These are phyloP conservation scores for Colletotrichum sp. DNA, from an alignment of 2,329 filamentous ascomycete species.

Conservation along the genomic window DNA sequence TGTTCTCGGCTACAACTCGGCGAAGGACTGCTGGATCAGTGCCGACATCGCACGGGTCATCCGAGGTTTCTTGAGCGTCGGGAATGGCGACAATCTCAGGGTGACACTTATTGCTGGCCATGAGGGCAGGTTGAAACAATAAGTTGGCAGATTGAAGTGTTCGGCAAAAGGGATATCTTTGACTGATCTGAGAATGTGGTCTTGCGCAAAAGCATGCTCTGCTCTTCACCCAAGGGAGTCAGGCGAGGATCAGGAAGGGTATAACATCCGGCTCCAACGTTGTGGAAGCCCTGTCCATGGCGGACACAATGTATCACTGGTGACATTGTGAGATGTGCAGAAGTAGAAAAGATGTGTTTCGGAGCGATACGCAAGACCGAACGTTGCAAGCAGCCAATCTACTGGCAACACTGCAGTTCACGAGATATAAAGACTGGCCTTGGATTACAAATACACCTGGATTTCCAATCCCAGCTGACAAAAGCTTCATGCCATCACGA, in stretches of 20 bases:
- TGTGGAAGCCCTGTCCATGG: neutral
- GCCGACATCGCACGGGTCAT: neutral
- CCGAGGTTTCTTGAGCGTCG: neutral
- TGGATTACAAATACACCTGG: neutral
- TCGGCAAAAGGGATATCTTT: neutral
- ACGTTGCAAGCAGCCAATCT: rapidly evolving
- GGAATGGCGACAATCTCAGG: neutral
- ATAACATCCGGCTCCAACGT: neutral
- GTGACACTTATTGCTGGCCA: neutral
- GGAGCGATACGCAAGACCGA: neutral
- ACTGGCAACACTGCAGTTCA: neutral
- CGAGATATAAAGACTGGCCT: neutral
- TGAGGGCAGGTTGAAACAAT: neutral
- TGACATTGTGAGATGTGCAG: neutral
- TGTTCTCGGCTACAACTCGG: neutral
- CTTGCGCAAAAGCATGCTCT: neutral
- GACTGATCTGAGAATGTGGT: neutral
- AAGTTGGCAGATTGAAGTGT: neutral
- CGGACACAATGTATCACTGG: neutral
- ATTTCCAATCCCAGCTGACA: neutral
- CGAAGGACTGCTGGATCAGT: neutral
- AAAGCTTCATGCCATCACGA: rapidly evolving
- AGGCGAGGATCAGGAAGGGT: neutral
- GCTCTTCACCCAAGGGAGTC: neutral
- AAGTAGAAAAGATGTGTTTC: neutral